Evolutionary conservation across 305 asterid genomes (phyloP).

Genomic region (Rubia peregrina): DNA sequence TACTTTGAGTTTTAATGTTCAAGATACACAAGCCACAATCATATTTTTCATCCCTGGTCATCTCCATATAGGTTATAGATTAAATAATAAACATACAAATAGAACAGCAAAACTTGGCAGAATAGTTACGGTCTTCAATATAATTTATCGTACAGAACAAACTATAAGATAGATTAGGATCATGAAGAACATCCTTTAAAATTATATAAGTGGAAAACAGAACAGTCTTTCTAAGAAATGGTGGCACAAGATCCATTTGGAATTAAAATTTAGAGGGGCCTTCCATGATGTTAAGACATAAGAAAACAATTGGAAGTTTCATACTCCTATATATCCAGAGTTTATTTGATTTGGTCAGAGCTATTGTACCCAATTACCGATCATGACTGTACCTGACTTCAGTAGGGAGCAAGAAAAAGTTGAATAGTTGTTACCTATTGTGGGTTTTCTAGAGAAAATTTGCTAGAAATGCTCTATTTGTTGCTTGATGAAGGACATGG

Average conservation of each 20-base stretch:
- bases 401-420: not conserved
- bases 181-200: not conserved
- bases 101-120: not conserved
- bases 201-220: not conserved
- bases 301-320: not conserved
- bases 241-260: not conserved
- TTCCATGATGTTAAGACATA: not conserved
- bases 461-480: not conserved
- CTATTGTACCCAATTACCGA: not conserved
- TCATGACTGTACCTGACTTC: not conserved
- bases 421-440: not conserved
- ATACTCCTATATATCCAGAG: not conserved
- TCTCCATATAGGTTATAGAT: not conserved
- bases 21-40: not conserved
- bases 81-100: not conserved
- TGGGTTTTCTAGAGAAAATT: not conserved
- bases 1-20: not conserved
- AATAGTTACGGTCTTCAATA: not conserved
- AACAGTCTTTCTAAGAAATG: not conserved
- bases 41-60: not conserved
- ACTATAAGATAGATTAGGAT: not conserved
- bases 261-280: not conserved
- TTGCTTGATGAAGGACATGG: not conserved
- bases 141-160: not conserved
- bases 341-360: not conserved